phyloP scores from a whole-genome alignment of 2,329 filamentous ascomycete genomes.

The Cylindrodendrum hubeiense region DNA sequence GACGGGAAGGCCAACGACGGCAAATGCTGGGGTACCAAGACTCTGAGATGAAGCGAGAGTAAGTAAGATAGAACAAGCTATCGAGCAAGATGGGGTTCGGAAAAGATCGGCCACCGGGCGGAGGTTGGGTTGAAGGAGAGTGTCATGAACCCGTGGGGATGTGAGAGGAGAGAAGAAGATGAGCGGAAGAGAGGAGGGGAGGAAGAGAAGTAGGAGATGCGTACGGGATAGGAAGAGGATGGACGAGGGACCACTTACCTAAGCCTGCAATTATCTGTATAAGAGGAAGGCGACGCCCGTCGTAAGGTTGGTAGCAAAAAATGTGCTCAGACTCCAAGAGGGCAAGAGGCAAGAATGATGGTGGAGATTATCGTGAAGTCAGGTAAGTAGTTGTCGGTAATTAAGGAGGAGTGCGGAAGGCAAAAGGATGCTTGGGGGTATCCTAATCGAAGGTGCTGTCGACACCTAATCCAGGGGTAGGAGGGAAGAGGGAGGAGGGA shows the following conservation, averaged over 20 bases:
- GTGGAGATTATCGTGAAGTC: neutral
- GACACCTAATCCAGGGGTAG: neutral
- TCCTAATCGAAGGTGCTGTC: constrained; percentile 14
- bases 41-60: constrained; percentile 67
- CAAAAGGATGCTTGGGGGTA: neutral
- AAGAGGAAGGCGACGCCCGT: constrained; percentile 21
- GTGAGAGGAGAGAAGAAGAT: constrained; percentile 52
- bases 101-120: constrained; percentile 49
- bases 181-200: constrained; percentile 28
- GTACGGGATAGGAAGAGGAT: constrained; percentile 15
- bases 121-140: constrained; percentile 53
- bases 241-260: constrained; percentile 36
- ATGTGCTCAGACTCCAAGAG: constrained; percentile 16
- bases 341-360: constrained; percentile 18
- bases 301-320: constrained; percentile 9
- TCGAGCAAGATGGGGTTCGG: constrained; percentile 66
- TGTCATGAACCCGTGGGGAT: constrained; percentile 59
- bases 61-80: constrained; percentile 71
- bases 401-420: constrained; percentile 4
- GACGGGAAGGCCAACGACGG: constrained; percentile 48
- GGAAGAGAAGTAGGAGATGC: constrained; percentile 17
- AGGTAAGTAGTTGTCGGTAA: neutral
- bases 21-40: constrained; percentile 64
- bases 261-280: constrained; percentile 30
- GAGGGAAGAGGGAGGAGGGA: constrained; percentile 17